A percentile compares a stretch with the other conserved stretches of the same genome.
These are phyloP conservation scores for Neofusicoccum kwambonambiense DNA, from an alignment of 2,329 filamentous ascomycete species.

Conservation along the genomic window DNA sequence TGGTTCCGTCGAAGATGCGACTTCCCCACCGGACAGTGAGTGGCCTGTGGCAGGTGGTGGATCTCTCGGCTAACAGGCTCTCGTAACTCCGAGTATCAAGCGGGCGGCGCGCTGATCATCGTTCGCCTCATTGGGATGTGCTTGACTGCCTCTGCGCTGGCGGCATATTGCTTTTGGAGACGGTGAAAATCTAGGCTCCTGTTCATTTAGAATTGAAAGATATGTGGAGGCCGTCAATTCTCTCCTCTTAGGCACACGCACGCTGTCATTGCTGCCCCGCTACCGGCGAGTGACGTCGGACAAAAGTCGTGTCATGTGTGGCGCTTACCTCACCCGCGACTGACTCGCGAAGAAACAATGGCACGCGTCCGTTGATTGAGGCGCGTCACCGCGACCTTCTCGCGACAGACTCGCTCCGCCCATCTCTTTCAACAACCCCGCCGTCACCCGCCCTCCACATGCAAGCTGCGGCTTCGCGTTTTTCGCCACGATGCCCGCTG, in stretches of 20 bases:
- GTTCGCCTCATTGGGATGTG: neutral
- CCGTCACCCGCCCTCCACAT: neutral
- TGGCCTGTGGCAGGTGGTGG: neutral
- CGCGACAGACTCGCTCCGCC: neutral
- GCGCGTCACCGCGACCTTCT: constrained; percentile 13
- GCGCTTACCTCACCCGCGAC: neutral
- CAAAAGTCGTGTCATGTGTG: neutral
- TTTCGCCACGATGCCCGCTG: constrained; percentile 31
- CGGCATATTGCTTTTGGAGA: neutral
- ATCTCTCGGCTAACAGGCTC: neutral
- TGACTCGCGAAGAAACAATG: neutral
- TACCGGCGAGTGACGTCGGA: neutral
- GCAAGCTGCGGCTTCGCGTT: neutral
- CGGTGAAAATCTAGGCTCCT: neutral
- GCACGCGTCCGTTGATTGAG: neutral
- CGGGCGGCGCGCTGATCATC: neutral
- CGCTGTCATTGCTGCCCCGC: no score
- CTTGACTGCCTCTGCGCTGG: neutral
- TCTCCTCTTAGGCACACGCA: no score
- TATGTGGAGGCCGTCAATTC: no score
- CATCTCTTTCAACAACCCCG: neutral
- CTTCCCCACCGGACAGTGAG: neutral
- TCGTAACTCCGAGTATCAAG: neutral
- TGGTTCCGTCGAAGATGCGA: neutral
- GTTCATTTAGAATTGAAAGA: no score